Percentiles rank a stretch among this genome's conserved stretches.
Conservation (phyloP, 345 rosid species). For the Euphorbia lathyris region DNA sequence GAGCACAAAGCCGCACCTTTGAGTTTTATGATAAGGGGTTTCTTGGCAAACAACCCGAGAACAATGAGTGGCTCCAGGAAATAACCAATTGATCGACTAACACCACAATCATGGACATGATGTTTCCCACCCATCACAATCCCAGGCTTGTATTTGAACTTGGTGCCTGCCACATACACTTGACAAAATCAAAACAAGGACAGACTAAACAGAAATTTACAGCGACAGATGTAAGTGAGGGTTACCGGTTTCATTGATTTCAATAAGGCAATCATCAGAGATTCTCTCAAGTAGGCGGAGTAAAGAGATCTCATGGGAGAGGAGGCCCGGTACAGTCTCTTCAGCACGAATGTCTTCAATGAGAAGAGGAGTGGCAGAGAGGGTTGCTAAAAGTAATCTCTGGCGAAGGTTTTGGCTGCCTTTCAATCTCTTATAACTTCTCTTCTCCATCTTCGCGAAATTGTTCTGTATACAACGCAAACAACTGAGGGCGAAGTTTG, state of each 20-base stretch:
- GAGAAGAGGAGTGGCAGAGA: slow-evolving; percentile 52
- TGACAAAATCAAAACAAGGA: neutral
- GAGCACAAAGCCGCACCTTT: slow-evolving; percentile 43
- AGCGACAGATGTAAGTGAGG: neutral
- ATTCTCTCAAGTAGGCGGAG: slow-evolving; percentile 70
- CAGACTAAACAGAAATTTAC: neutral
- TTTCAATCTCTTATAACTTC: slow-evolving; percentile 54
- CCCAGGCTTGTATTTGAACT: slow-evolving; percentile 77
- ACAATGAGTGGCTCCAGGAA: slow-evolving; percentile 79
- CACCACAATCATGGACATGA: slow-evolving; percentile 63
- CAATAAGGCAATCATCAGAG: slow-evolving; percentile 62
- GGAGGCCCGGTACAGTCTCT: slow-evolving; percentile 71
- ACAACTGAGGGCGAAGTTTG: too few relatives aligned
- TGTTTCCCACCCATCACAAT: slow-evolving; percentile 73
- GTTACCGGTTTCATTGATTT: slow-evolving; percentile 77
- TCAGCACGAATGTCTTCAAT: slow-evolving; percentile 72
- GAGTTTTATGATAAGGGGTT: slow-evolving; percentile 56
- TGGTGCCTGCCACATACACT: slow-evolving; percentile 46
- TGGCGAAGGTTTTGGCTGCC: slow-evolving; percentile 77
- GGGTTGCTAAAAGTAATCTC: slow-evolving; percentile 67
- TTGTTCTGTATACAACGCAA: too few relatives aligned
- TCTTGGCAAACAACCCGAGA: slow-evolving; percentile 73
- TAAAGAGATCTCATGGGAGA: slow-evolving; percentile 69
- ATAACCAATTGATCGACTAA: slow-evolving; percentile 76
- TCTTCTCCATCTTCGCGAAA: slow-evolving; percentile 46